Evolutionary conservation across 805 yeast genomes (phyloP).

Genomic region (Candida manassasensis): DNA sequence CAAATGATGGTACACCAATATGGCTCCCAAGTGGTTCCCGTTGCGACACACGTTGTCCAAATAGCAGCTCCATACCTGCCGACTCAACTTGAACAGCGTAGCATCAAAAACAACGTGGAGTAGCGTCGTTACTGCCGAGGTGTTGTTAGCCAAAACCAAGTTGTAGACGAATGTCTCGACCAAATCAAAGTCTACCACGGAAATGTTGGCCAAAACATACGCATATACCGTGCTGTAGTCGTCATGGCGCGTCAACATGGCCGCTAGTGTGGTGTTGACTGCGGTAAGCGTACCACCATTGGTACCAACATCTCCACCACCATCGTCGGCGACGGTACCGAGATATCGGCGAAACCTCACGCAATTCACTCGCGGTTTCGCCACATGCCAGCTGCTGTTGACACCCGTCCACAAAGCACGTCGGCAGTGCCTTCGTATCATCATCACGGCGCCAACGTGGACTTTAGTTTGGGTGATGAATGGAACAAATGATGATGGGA

Average conservation of each 20-base stretch:
- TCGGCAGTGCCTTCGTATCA: no score
- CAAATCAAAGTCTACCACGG: conserved; percentile 10
- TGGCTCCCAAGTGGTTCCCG: conserved; percentile 26
- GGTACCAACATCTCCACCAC: no score
- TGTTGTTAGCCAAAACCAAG: conserved; percentile 15
- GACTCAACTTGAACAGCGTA: conserved; percentile 17
- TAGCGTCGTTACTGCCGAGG: conserved; percentile 22
- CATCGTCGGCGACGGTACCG: no score
- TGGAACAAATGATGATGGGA: no score
- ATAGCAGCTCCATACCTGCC: conserved; percentile 33
- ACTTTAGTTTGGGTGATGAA: no score
- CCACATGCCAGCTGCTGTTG: no score
- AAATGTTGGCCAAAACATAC: conserved; percentile 9
- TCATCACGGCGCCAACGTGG: no score
- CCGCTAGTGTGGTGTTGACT: no score
- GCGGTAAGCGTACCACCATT: no score
- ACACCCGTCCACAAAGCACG: no score
- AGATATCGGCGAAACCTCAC: no score
- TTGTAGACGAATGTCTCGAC: conserved; percentile 20
- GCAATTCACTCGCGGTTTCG: no score
- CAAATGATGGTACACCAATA: conserved; percentile 31
- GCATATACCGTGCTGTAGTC: conserved; percentile 7
- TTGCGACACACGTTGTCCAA: conserved; percentile 19
- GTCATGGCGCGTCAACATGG: background rate
- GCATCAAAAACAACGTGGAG: conserved; percentile 21